phyloP scores from a whole-genome alignment of 2,329 filamentous ascomycete species.

The Leptoxyphium fumago region DNA sequence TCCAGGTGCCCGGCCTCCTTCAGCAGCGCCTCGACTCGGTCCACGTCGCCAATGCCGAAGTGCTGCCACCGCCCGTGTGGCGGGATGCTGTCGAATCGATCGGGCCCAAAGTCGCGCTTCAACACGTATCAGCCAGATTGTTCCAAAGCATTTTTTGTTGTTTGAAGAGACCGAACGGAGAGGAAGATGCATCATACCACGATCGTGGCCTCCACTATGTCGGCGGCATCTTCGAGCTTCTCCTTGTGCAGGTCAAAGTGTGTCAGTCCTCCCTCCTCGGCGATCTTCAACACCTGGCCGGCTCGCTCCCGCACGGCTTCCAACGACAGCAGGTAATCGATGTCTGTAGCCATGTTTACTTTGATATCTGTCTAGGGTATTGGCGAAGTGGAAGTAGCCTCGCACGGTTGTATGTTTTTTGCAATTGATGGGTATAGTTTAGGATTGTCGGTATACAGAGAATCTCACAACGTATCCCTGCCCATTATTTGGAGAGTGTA shows the following conservation, averaged over 20 bases:
- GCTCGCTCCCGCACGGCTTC: not conserved
- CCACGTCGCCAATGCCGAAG: slow-evolving; percentile 58
- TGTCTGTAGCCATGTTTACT: not conserved
- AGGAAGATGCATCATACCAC: not conserved
- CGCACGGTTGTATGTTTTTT: too few species aligned
- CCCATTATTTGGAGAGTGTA: too few species aligned
- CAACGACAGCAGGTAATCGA: not conserved
- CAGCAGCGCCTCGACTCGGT: slow-evolving; percentile 51
- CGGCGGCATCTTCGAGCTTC: not conserved
- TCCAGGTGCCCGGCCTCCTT: slow-evolving; percentile 53
- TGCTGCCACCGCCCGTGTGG: slow-evolving; percentile 68
- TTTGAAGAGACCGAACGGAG: too few species aligned
- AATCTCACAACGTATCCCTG: too few species aligned
- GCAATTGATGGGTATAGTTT: too few species aligned
- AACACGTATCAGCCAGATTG: not conserved
- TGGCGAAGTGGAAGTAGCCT: too few species aligned
- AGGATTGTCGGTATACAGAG: too few species aligned
- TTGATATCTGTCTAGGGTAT: too few species aligned
- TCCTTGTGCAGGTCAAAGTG: not conserved
- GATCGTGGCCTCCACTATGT: not conserved
- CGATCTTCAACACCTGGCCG: not conserved
- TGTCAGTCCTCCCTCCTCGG: not conserved
- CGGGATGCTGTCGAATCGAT: slow-evolving; percentile 53
- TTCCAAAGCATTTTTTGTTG: too few species aligned
- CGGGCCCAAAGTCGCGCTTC: not conserved